A percentile compares a stretch with the other conserved stretches of the same genome.
These are phyloP conservation scores for Kondoa malvinella DNA, from an alignment of 768 basidiomycete species.

Conservation along the genomic window DNA sequence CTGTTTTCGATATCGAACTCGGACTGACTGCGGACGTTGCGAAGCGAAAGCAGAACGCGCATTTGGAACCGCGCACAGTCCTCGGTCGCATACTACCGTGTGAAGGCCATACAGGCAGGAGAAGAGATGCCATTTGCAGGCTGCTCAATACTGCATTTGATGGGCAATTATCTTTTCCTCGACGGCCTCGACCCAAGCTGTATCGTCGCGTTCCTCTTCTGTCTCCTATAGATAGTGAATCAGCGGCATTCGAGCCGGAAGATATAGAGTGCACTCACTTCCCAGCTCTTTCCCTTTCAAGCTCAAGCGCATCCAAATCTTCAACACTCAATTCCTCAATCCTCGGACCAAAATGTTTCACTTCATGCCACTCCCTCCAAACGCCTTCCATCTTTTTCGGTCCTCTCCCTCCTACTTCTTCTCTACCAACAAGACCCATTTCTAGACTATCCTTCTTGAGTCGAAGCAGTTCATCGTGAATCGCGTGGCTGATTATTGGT, in stretches of 20 bases:
- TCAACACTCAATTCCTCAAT: constrained; percentile 74
- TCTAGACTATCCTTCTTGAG: constrained; percentile 92
- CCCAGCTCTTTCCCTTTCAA: neutral
- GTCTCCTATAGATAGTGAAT: neutral
- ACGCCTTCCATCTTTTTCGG: constrained; percentile 68
- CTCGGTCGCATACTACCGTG: no score
- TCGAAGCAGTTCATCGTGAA: constrained; percentile 87
- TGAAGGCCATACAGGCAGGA: no score
- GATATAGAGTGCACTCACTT: neutral
- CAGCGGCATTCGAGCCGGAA: neutral
- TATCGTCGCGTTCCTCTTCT: neutral
- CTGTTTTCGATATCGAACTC: no score
- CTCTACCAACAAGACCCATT: constrained; percentile 62
- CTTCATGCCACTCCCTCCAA: constrained; percentile 89
- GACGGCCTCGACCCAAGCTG: no score
- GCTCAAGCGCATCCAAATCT: constrained; percentile 45
- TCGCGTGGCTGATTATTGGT: constrained; percentile 75
- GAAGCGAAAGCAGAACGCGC: no score
- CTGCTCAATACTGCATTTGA: no score
- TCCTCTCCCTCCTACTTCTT: constrained; percentile 42
- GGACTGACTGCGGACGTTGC: no score
- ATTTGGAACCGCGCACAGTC: no score
- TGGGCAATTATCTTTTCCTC: no score
- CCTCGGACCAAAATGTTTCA: constrained; percentile 71
- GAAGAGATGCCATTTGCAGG: no score